These are phyloP conservation scores for Corylus avellana DNA, from an alignment of 306 rosid species.

Conservation along the genomic window DNA sequence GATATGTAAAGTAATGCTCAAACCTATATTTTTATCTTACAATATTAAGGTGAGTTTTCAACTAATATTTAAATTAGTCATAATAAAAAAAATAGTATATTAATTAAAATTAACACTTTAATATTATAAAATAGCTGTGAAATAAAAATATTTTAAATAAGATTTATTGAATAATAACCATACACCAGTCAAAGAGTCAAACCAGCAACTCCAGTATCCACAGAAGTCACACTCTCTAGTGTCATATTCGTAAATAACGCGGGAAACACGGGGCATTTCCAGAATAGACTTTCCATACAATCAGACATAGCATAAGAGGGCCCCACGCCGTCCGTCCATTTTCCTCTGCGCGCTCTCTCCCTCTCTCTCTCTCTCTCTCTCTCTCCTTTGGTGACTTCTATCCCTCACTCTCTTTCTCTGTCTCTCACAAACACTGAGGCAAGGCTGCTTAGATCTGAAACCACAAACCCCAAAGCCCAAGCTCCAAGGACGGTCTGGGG, in stretches of 20 bases:
- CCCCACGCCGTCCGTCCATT: slow-evolving; percentile 16
- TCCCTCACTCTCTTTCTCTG: neutral
- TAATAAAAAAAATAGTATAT: too few relatives aligned
- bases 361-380: neutral
- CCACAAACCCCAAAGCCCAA: neutral
- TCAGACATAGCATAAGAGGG: neutral
- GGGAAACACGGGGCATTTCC: neutral
- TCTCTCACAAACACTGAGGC: slow-evolving; percentile 19
- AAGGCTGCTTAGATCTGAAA: slow-evolving; percentile 44
- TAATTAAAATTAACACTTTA: too few relatives aligned
- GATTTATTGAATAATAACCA: neutral
- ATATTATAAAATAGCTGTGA: too few relatives aligned
- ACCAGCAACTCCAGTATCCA: neutral
- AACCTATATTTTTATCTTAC: too few relatives aligned
- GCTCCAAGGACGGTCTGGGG: slow-evolving; percentile 35
- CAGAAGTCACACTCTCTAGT: neutral
- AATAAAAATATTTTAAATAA: too few relatives aligned
- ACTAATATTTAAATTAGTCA: too few relatives aligned
- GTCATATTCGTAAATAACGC: slow-evolving; percentile 29
- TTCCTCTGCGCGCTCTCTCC: neutral
- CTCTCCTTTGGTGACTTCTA: slow-evolving; percentile 1
- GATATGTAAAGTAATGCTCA: too few relatives aligned
- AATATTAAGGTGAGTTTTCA: too few relatives aligned
- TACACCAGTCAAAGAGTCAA: neutral
- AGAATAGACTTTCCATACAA: slow-evolving; percentile 1